Conservation (phyloP, 306 rosid species). For the Comarum palustre region DNA sequence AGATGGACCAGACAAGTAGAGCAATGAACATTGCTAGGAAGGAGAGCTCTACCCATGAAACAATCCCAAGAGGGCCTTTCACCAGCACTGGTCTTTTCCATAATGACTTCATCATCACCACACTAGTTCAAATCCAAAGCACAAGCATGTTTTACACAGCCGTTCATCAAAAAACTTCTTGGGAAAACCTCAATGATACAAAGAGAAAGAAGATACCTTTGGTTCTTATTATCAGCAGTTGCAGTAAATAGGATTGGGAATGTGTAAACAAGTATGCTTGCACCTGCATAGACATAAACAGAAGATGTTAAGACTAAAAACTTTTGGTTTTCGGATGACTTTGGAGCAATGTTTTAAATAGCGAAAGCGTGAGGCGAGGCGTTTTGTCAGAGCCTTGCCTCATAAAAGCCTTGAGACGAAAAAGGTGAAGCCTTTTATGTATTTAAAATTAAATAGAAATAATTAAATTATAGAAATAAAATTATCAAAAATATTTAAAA, state of each 20-base stretch:
- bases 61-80: constrained; percentile 52
- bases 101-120: constrained; percentile 22
- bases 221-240: constrained; percentile 16
- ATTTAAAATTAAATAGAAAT: too few relatives aligned
- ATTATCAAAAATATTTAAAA: too few relatives aligned
- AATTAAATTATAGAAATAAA: too few relatives aligned
- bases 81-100: constrained; percentile 47
- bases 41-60: constrained; percentile 40
- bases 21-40: constrained; percentile 41
- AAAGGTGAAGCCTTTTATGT: too few relatives aligned
- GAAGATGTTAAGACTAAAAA: neutral
- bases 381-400: too few relatives aligned
- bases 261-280: constrained; percentile 38
- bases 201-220: constrained; percentile 29
- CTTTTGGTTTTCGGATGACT: neutral
- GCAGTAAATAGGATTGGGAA: constrained; percentile 46
- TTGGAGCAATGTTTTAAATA: neutral
- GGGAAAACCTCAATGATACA: neutral
- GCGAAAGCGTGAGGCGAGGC: too few relatives aligned
- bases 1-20: constrained; percentile 50
- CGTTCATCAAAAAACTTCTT: neutral
- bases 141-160: neutral
- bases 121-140: constrained; percentile 12
- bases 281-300: constrained; percentile 28
- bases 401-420: too few relatives aligned